These are phyloP conservation scores for Epichloe bromicola DNA, from an alignment of 2,329 filamentous ascomycete species.

Conservation along the genomic window DNA sequence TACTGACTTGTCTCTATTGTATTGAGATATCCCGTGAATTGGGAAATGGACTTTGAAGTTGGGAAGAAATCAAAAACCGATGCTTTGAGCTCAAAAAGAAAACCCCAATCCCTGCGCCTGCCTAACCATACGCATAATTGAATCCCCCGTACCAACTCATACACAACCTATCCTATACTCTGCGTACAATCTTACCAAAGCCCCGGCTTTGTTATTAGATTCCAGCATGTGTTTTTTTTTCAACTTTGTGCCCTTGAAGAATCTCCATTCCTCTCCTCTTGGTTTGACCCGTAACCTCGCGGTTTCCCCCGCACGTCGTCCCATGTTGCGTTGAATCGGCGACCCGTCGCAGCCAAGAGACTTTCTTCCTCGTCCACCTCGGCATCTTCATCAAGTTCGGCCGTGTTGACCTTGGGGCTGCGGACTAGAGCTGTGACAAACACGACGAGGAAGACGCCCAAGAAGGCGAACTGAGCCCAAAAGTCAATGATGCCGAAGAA, in stretches of 20 bases:
- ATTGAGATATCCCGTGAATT: too few relatives aligned
- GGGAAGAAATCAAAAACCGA: neutral
- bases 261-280: slow-evolving; percentile 5
- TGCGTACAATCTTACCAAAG: neutral
- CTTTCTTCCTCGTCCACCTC: slow-evolving; percentile 92
- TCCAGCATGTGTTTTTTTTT: neutral
- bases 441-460: slow-evolving; percentile 71
- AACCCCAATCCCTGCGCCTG: neutral
- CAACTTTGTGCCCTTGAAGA: slow-evolving; percentile 1
- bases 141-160: neutral
- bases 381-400: slow-evolving; percentile 74
- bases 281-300: slow-evolving; percentile 8
- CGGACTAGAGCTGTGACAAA: slow-evolving; percentile 70
- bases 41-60: too few relatives aligned
- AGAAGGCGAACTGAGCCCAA: slow-evolving; percentile 90
- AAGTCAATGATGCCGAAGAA: slow-evolving; percentile 90
- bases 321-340: slow-evolving; percentile 78
- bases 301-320: slow-evolving; percentile 58
- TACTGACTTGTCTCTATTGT: too few relatives aligned
- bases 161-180: neutral
- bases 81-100: neutral
- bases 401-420: slow-evolving; percentile 62
- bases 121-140: neutral
- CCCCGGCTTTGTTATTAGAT: neutral
- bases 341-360: slow-evolving; percentile 67